Evolutionary conservation across 2,329 filamentous ascomycete genomes (phyloP), one percentile per base, ranked within the genome.

Genomic region (Monosporascus sp.): DNA sequence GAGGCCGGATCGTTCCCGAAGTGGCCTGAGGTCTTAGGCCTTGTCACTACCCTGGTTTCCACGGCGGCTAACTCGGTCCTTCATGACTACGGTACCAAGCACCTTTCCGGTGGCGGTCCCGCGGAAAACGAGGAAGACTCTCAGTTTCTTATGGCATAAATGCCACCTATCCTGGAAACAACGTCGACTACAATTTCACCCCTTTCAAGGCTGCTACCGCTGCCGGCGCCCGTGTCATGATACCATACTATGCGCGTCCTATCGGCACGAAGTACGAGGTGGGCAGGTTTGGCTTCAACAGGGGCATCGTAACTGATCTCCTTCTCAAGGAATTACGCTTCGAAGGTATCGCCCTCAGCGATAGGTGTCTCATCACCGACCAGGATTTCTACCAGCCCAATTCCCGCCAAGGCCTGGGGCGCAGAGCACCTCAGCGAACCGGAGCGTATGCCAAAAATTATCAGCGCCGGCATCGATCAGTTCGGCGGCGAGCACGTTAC

Each of bases 301-400:
- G 76, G 55, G 69, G 65, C 2, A 73, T 81, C 37, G 70, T 81
- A 47, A 80, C 78, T 0, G 75, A 72, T 35, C 70, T 81, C 0
- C 65, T 81, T 1, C 72, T 73, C 1, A 58, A 70, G 2, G 67
- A 79, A 47, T 67, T 80, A 1, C 76, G 77, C 2, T 81, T 78
- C 52, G 59, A 78, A 0, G 78, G 78, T 2, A 77, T 80, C n/a
- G 70, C 81, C 0, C 68, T 74, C 2, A 78, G 74, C 0, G 78
- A 81, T 55, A 81, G 78, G 78, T 76, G 77, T 1, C 68, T 81
- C 3, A 69, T 81, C 22, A 80, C 78, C 0, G 74, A 78, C 46
- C 60, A 61, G 0, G 54, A 63, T 31, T 28, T 58, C 0, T 76
- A 74, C 2, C 72, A 78, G 58, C 65, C 73, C 37, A 73, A 35